Evolutionary conservation across 23 red algal genomes (phyloP).

Genomic region (Gracilaria domingensis): DNA sequence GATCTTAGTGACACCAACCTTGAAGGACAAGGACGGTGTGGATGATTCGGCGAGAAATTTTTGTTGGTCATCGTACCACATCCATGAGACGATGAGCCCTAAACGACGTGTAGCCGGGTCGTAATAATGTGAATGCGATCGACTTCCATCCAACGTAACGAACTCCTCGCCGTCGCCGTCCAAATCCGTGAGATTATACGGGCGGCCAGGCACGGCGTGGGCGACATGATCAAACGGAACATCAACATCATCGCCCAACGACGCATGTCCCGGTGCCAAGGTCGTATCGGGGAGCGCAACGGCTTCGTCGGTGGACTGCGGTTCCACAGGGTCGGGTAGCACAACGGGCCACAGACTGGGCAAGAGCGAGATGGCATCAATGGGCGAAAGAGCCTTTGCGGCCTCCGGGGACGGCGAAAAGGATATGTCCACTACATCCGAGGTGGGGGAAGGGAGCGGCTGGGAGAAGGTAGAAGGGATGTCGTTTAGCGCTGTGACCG

Average conservation of each 20-base stretch:
- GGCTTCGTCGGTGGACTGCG: neutral
- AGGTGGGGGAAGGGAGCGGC: neutral
- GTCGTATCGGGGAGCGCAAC: neutral
- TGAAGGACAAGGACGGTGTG: conserved; percentile 59
- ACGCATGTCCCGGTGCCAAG: neutral
- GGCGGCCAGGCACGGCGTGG: conserved; percentile 61
- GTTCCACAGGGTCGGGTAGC: neutral
- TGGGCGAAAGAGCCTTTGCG: too few species aligned
- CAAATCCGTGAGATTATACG: conserved; percentile 57
- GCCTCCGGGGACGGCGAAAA: neutral
- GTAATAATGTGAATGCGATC: conserved; percentile 69
- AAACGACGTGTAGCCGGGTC: conserved; percentile 33
- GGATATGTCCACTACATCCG: neutral
- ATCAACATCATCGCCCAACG: conserved; percentile 23
- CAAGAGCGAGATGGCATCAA: neutral
- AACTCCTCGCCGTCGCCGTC: conserved; percentile 59
- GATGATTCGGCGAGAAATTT: conserved; percentile 14
- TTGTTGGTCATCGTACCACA: conserved; percentile 27
- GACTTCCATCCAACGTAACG: conserved; percentile 65
- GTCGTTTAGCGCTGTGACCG: conserved; percentile 16
- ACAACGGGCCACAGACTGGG: neutral
- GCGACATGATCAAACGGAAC: conserved; percentile 70
- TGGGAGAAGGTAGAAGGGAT: neutral
- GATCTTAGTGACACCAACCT: conserved; percentile 41
- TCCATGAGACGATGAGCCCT: conserved; percentile 49